Base-by-base conservation (phyloP, 805 yeast genomes). In the Lipomyces anomalus region DNA sequence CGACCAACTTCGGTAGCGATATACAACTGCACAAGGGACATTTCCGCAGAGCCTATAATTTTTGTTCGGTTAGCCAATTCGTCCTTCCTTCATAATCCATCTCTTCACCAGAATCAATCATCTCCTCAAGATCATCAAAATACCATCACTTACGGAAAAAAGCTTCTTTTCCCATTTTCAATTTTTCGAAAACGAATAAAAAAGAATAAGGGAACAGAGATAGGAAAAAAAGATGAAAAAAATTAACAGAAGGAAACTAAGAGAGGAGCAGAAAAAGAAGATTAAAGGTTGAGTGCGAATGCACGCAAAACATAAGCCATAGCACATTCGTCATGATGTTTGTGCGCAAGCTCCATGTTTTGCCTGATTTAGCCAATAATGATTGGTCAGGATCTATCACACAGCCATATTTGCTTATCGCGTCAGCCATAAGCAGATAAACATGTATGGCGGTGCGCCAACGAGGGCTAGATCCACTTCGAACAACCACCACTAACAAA, bases 1-100 rank as follows among this genome's bases (percentile, higher is more conserved):
- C 97, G 73, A 5, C 95, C 78, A 36, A 84, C 81, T 67, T 92
- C 99, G 22, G 85, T 80, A 6, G 97, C 90, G 48, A 92, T 79
- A 65, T 86, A 90, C 57, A 92, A 72, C 70, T 92, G 96, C 43
- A 90, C 84, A 58, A 89, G 76, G 40, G 95, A 79, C 97, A 92
- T 94, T 61, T 85, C 95, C 82, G 97, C 97, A 47, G 97, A 89
- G 73, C 96, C 54, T 50, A 28, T 21, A 9, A 16, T 16, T 11
- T 34, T 26, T 9, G 6, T 6, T 3, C 17, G 20, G 20, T 22
- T 11, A 9, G 20, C 11, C 11, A 34, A 7, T 7, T 7, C 17
- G 18, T 7, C 23, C 37, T 9, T n/a, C 9, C 11, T 34, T 11
- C 11, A 9, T 11, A 16, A 18, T 16, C 9, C 9, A 11, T 34